phyloP scores from a whole-genome alignment of 179 eudicot species.

The Spinacia oleracea region DNA sequence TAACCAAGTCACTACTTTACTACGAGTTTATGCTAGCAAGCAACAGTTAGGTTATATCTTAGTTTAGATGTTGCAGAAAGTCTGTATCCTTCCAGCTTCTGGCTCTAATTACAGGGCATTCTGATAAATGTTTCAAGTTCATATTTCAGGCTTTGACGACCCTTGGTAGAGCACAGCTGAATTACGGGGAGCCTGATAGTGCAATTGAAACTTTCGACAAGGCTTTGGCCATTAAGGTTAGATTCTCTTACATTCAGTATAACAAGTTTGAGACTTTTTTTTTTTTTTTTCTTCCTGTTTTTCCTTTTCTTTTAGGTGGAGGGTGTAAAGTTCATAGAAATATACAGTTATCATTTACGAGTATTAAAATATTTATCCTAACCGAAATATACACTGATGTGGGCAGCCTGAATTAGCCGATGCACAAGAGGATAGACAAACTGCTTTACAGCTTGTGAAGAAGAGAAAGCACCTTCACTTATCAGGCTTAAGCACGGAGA shows the following conservation, averaged over 20 bases:
- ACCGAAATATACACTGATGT: not conserved
- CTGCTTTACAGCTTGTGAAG: slow-evolving; percentile 62
- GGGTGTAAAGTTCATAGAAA: too few species aligned
- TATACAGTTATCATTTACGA: too few species aligned
- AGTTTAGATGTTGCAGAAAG: not conserved
- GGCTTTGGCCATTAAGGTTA: slow-evolving; percentile 75
- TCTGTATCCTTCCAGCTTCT: not conserved
- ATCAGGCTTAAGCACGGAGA: slow-evolving; percentile 45
- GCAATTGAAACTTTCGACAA: slow-evolving; percentile 79
- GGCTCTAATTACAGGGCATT: not conserved
- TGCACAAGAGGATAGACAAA: slow-evolving; percentile 58
- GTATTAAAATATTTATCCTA: too few species aligned
- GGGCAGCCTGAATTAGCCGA: slow-evolving; percentile 70
- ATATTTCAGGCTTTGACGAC: slow-evolving; percentile 77
- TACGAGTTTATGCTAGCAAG: not conserved
- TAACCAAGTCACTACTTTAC: not conserved
- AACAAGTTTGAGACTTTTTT: not conserved
- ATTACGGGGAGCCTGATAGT: slow-evolving; percentile 85
- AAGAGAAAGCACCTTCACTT: slow-evolving; percentile 70
- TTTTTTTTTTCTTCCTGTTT: not conserved
- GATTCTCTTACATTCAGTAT: not conserved
- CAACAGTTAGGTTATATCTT: not conserved
- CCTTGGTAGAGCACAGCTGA: slow-evolving; percentile 85
- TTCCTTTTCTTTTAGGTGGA: not conserved
- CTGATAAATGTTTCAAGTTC: slow-evolving; percentile 9